Base-by-base conservation (phyloP, 139 green algal species). In the Closterium sp. region DNA sequence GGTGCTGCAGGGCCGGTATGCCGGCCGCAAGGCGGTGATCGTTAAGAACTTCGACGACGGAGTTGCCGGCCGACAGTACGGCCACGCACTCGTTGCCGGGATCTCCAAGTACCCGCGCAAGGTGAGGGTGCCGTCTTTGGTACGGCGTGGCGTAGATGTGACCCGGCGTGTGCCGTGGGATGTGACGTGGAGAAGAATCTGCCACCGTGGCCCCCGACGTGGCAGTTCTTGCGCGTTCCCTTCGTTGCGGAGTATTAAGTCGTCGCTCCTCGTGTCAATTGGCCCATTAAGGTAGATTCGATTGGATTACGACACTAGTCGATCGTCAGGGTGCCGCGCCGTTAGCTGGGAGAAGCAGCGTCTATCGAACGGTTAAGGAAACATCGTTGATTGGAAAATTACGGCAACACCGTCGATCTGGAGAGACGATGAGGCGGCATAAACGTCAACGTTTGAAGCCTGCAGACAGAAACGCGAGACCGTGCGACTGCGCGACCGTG, bases 21-120 rank as follows among this genome's bases (percentile, higher is more conserved):
- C 97, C 92, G 97, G 97, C 92, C 96, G 97, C 94, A 98, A 98
- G 96, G 98, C 98, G 8, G 98, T 99, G 86, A 99, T 99, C 91
- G 97, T 99, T 19, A 98, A 98, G 96, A 98, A 98, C 95, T 97
- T 97, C 88, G 98, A 99, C 94, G 98, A 99, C 85, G 98, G 98
- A 76, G 97, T 95, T 34, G 94, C 95, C 85, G 90, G 93, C 34
- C 94, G 98, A 33, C 94, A 95, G 43, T 99, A 99, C 90, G 98
- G 98, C 86, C 98, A 99, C 92, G 98, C 98, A 7, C 89, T 98
- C 8, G 96, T 99, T 1, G 96, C 96, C 76, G 98, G 98, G 84
- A 96, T 99, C 30, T 87, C 92, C 76, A 99, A 99, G 95, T 98
- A 99, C 95, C 98, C 98, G 34, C 94, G 98, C 32, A 99, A 99